These are phyloP conservation scores for Albatrellus sp. DNA, from an alignment of 1,284 basidiomycete species.

Conservation along the genomic window DNA sequence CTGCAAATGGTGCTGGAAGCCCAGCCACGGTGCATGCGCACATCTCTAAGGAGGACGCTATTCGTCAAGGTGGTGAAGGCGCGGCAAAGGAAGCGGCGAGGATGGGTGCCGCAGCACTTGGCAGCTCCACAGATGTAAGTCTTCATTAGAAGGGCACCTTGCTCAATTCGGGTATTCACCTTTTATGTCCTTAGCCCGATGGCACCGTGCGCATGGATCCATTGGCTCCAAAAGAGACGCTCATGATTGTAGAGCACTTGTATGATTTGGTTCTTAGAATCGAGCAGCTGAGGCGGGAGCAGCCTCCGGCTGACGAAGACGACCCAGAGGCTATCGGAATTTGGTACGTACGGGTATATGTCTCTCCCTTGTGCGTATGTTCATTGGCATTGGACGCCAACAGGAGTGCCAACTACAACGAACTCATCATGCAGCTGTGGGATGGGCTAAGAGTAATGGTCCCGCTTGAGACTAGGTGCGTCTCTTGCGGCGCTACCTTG, in stretches of 20 bases:
- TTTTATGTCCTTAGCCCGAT: slow-evolving; percentile 26
- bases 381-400: slow-evolving; percentile 1
- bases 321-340: slow-evolving; percentile 37
- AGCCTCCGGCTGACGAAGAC: slow-evolving; percentile 51
- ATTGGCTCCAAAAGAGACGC: slow-evolving; percentile 66
- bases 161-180: background rate
- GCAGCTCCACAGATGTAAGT: slow-evolving; percentile 38
- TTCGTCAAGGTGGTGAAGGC: slow-evolving; percentile 29
- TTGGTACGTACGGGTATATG: slow-evolving; percentile 33
- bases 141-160: too few species aligned
- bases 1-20: slow-evolving; percentile 29
- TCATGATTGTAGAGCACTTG: slow-evolving; percentile 74
- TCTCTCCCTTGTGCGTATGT: background rate
- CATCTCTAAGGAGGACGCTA: slow-evolving; percentile 42
- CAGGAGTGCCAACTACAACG: slow-evolving; percentile 54
- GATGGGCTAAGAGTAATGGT: slow-evolving; percentile 76
- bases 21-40: slow-evolving; percentile 44
- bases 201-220: slow-evolving; percentile 56
- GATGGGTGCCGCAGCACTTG: slow-evolving; percentile 56
- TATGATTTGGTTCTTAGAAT: slow-evolving; percentile 80
- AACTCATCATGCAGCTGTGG: slow-evolving; percentile 67
- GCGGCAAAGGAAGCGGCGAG: slow-evolving; percentile 62
- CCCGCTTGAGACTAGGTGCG: slow-evolving; percentile 80
- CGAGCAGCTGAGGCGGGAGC: slow-evolving; percentile 78
- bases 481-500: slow-evolving; percentile 16